Conservation (phyloP, 2,329 filamentous ascomycete species). For the Trichoderma simmonsii region DNA sequence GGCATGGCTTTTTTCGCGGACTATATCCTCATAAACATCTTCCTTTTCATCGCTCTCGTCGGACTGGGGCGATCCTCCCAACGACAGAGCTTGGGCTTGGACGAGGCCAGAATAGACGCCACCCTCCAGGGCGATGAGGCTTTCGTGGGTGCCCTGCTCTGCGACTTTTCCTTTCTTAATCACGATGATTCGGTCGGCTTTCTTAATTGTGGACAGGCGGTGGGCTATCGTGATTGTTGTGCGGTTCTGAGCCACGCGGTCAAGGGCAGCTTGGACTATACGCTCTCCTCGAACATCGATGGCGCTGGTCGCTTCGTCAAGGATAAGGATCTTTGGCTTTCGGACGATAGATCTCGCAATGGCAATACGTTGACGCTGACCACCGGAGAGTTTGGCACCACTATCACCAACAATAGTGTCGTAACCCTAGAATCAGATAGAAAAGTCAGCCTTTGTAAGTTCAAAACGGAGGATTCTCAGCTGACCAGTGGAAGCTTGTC, state of each 20-base stretch:
- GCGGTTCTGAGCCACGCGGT: conserved; percentile 57
- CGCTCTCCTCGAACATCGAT: conserved; percentile 53
- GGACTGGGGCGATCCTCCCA: conserved; percentile 46
- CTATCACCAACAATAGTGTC: conserved; percentile 72
- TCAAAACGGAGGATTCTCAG: not conserved
- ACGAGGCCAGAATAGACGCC: conserved; percentile 69
- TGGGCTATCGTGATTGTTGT: conserved; percentile 75
- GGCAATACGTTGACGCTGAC: conserved; percentile 78
- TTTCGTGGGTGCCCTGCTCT: conserved; percentile 73
- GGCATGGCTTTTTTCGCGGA: conserved; percentile 46
- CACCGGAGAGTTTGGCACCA: conserved; percentile 76
- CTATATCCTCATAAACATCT: conserved; percentile 36
- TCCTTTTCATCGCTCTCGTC: conserved; percentile 35
- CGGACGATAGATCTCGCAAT: conserved; percentile 74
- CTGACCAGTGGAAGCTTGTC: conserved; percentile 55
- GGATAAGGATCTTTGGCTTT: conserved; percentile 66
- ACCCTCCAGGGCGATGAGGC: conserved; percentile 57
- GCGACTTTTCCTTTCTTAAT: conserved; percentile 67
- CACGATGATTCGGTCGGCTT: conserved; percentile 76
- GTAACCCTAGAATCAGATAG: conserved; percentile 51
- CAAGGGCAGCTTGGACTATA: conserved; percentile 63
- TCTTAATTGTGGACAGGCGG: conserved; percentile 69
- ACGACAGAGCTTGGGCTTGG: conserved; percentile 56
- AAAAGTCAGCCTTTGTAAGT: not conserved
- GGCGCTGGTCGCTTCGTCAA: conserved; percentile 75